Base-by-base conservation (phyloP, 176 grass and related monocot genomes). In the Aegilops tauschii region DNA sequence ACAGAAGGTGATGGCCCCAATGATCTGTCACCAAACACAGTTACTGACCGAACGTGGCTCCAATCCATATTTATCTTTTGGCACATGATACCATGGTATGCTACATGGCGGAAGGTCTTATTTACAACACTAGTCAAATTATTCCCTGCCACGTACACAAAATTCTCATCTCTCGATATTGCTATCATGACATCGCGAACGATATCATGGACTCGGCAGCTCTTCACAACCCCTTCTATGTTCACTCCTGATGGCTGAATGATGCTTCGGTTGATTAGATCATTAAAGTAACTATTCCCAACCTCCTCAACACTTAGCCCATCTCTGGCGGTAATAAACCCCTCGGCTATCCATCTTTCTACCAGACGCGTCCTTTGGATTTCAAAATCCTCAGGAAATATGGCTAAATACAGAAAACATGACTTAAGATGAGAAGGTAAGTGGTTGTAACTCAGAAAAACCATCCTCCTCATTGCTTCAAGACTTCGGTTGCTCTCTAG, bases 211-310 rank as follows among this genome's bases (percentile, higher is more conserved):
- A 44, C 10, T 44, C 7, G 50, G 34, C 79, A 82, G 0, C 30
- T 68, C 7, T 61, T 82, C 5, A 88, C 34, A 7, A 37, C 3
- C 31, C 86, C 86, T 8, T 5, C 7, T n/a, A 17, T 2, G 56
- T 67, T 23, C 6, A 69, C n/a, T 8, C 16, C 58, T 3, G n/a
- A 59, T 61, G 80, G 12, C 30, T 77, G 79, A 32, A 87, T 23
- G 70, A 82, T 16, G 44, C 86, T 25, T 32, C 71, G 79, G 9
- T 8, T 68, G 11, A 88, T 88, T 17, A 77, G 35, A 2, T 83
- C 80, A 34, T 61, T 59, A 1, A 83, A 81, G 12, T 87, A 73
- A 29, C 20, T 8, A 8, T 50, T 21, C 17, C 2, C 73, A 1
- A 47, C 73, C 14, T 76, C 73, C 5, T 18, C 12, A 45, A 42